A percentile compares a stretch with the other conserved stretches of the same genome.
These are phyloP conservation scores for Echeveria elegans DNA, from an alignment of 164 flowering plant genomes.

Conservation along the genomic window DNA sequence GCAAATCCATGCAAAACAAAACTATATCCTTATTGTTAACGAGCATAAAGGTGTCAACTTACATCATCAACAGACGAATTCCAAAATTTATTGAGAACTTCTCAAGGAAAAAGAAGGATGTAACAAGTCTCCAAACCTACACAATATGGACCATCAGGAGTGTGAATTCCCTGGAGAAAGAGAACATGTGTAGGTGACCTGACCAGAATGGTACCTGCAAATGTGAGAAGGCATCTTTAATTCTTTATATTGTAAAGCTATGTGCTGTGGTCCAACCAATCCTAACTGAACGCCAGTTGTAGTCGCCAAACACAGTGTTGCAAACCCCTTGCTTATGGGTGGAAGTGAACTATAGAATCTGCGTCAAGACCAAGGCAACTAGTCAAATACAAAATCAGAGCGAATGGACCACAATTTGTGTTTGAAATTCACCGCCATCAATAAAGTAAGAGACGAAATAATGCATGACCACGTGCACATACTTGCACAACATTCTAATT, in stretches of 20 bases:
- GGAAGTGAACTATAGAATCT: conserved; percentile 81
- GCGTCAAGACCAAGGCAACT: conserved; percentile 14
- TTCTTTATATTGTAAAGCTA: conserved; percentile 28
- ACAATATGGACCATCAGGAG: not conserved
- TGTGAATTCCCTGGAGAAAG: not conserved
- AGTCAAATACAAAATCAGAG: not conserved
- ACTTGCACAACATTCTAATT: no score
- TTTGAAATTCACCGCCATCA: no score
- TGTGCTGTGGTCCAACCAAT: conserved; percentile 16
- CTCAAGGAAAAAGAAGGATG: conserved; percentile 87
- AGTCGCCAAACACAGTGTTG: conserved; percentile 53
- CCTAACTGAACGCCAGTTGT: conserved; percentile 51
- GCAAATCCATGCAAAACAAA: not conserved
- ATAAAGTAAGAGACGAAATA: no score
- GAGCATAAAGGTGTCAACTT: conserved; percentile 20
- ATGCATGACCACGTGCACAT: no score
- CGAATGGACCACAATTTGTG: no score
- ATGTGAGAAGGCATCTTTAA: conserved; percentile 28
- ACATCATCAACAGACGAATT: conserved; percentile 93
- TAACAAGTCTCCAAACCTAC: conserved; percentile 82
- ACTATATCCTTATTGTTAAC: not conserved
- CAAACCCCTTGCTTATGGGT: conserved; percentile 82
- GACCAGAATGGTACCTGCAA: conserved; percentile 43
- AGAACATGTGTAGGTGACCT: not conserved
- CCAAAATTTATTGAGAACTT: conserved; percentile 87